A percentile compares a stretch with the other conserved stretches of the same genome.
phyloP scores from a whole-genome alignment of 768 basidiomycete species.

The Collybia sordida region DNA sequence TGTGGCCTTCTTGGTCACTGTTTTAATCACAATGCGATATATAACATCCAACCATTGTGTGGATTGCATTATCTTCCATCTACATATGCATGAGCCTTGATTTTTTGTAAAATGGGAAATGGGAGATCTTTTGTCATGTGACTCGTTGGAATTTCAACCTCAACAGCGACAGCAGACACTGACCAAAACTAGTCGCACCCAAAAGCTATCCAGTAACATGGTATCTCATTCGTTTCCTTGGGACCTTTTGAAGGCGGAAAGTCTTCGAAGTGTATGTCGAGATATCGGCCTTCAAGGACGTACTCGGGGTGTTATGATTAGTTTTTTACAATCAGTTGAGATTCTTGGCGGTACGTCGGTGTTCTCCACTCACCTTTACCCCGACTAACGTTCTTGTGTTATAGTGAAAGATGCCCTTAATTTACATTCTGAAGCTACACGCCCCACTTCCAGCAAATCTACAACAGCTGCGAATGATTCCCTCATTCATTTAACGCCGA shows the following conservation, averaged over 20 bases:
- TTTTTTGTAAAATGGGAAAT: no score
- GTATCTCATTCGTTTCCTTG: constrained; percentile 13
- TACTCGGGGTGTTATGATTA: constrained; percentile 11
- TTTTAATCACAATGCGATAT: no score
- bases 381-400: not conserved
- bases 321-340: constrained; percentile 8
- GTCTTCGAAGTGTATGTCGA: constrained; percentile 16
- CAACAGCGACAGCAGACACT: no score
- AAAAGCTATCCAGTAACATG: not conserved
- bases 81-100: no score
- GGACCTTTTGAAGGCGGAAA: constrained; percentile 19
- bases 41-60: no score
- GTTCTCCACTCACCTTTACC: not conserved
- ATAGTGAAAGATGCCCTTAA: constrained; percentile 14
- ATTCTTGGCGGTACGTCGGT: constrained; percentile 15
- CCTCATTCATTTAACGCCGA: not conserved
- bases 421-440: no score
- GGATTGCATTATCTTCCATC: no score
- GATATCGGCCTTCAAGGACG: constrained; percentile 11
- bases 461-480: not conserved
- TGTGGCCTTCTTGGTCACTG: no score
- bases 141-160: no score
- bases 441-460: not conserved
- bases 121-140: no score
- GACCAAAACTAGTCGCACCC: no score